Evolutionary conservation across 306 rosid species (phyloP), one percentile per base, ranked within the genome.

Genomic region (Inga leiocalycina): DNA sequence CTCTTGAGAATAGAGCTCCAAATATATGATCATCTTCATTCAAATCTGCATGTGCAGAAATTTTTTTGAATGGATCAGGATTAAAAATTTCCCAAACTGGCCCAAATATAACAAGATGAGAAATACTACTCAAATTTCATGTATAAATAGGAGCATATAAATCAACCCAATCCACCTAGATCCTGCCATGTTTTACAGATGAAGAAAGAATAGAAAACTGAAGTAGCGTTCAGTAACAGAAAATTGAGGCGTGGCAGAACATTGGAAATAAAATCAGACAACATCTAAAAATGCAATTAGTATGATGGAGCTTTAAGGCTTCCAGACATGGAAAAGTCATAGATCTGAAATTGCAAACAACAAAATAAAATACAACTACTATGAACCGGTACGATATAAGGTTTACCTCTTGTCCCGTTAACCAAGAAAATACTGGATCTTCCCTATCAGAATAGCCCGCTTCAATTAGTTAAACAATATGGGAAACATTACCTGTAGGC

Each of bases 21-120:
- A 90, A 86, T 86, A 89, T 49, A 22, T 82, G 75, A 39, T 82
- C 91, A 20, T 89, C 91, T 69, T 73, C 86, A 76, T 84, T 87
- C 85, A 89, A 83, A 41, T 81, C 97, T 96, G 91, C 85, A 79
- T 34, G 20, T 61, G 75, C 48, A 65, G 34, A 49, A 73, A 44
- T 43, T 49, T 14, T 30, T 1, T 19, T 30, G 32, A 43, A 75
- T 27, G 57, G 77, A 48, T 79, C 44, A 80, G 32, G 43, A 45
- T 45, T 71, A 35, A 72, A 35, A 72, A 79, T 54, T 45, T 76
- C 43, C 27, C 68, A 19, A 71, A 67, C n/a, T 9, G 72, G 24
- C 57, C 10, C 35, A 71, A 39, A 49, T 35, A 77, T 43, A 65
- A 77, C 24, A 43, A 46, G 17, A 80, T 15, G 10, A 49, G 70